These are phyloP conservation scores for Didymella keratinophila DNA, from an alignment of 2,329 filamentous ascomycete genomes.

Conservation along the genomic window DNA sequence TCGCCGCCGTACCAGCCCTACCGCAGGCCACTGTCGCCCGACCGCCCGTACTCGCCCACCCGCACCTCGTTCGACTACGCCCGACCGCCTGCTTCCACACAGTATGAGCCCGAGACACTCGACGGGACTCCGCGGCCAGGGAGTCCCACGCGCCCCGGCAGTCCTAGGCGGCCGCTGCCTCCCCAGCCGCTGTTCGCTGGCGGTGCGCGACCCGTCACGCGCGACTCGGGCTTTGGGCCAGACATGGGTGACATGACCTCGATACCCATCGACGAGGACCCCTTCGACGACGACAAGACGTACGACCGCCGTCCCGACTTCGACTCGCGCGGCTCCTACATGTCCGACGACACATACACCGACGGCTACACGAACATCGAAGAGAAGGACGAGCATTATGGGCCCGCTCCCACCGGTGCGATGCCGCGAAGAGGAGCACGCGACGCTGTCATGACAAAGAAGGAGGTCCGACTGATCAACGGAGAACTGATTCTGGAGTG, in stretches of 20 bases:
- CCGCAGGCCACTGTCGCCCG: conserved; percentile 58
- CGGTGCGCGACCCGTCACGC: conserved; percentile 54
- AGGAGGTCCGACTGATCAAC: conserved; percentile 95
- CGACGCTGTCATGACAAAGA: conserved; percentile 85
- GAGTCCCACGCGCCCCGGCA: conserved; percentile 87
- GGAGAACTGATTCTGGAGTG: conserved; percentile 97
- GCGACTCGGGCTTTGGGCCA: conserved; percentile 54
- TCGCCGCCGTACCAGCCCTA: conserved; percentile 71
- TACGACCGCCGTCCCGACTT: conserved; percentile 65
- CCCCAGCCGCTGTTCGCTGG: conserved; percentile 84
- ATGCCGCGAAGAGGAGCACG: conserved; percentile 89
- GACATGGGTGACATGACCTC: conserved; percentile 76
- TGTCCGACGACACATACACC: conserved; percentile 67
- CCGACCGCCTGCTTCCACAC: conserved; percentile 73
- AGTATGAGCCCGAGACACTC: conserved; percentile 81
- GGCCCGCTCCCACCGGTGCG: conserved; percentile 83
- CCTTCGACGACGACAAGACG: conserved; percentile 73
- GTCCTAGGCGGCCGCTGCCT: conserved; percentile 73
- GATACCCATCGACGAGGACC: conserved; percentile 69
- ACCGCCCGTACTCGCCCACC: conserved; percentile 64
- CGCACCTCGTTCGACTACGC: conserved; percentile 67
- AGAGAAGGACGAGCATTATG: conserved; percentile 80
- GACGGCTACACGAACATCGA: conserved; percentile 55
- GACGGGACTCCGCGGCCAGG: conserved; percentile 91
- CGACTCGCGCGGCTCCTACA: conserved; percentile 69